Evolutionary conservation across 257 asterid genomes (phyloP), one percentile per base, ranked within the genome.

Genomic region (Plantago ovata): DNA sequence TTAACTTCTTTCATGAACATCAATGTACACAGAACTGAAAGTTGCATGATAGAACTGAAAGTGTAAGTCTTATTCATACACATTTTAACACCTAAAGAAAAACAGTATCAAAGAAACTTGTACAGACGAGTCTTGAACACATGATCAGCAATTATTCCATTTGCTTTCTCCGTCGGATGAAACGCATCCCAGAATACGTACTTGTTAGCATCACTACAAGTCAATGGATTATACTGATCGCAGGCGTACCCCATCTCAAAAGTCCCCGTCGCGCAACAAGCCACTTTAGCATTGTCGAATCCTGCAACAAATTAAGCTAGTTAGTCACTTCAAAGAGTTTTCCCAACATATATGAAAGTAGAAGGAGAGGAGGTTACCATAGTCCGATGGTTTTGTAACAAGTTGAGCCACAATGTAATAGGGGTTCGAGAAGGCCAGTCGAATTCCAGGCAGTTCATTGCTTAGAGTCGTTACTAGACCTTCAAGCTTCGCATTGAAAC

Each of bases 171-270:
- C 10, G 96, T 68, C 0, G 93, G 95, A 63, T 91, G 98, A 58
- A 91, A 85, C 0, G 98, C 86, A 32, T 87, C 98, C 98, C 98
- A 91, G 57, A 91, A 91, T 14, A 83, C 89, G 19, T 78, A 87
- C 24, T 81, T 83, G 45, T 60, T 79, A 38, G 98, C 95, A 56
- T 91, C 79, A 0, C 42, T 38, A 64, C 98, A 87, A 15, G 94
- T 87, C 15, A 84, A 64, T 4, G 78, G 85, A 64, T 72, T 87
- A 7, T 33, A 74, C 10, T 61, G 72, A 13, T 73, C 69, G 43
- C 98, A 91, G 5, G 70, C 20, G 12, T 85, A 91, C 1, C 90
- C 83, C 95, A 91, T 83, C 84, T 87, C 98, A 20, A 78, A 87
- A 42, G 60, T 68, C 62, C 98, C 98, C 23, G 96, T 91, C 12